Conservation (phyloP, 2,329 filamentous ascomycete species). For the Fusarium circinatum region DNA sequence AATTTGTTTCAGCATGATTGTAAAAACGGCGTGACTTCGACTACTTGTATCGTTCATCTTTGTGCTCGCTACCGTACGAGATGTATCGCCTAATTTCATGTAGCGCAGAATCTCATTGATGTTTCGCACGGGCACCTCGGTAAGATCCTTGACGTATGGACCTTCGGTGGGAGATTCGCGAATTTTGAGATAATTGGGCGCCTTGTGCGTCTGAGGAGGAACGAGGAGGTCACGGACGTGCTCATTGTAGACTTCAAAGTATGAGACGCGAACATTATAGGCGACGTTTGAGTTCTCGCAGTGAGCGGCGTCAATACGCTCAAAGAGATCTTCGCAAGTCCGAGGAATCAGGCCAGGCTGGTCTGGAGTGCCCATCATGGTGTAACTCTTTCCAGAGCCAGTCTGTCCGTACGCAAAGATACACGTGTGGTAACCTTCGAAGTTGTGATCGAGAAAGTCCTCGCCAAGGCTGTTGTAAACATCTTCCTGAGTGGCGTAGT, state of each 20-base stretch:
- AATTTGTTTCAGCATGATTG: conserved; percentile 97
- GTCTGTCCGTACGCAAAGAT: conserved; percentile 99
- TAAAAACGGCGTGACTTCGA: conserved; percentile 96
- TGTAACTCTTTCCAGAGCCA: conserved; percentile 97
- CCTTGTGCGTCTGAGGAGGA: conserved; percentile 73
- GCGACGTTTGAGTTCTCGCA: conserved; percentile 90
- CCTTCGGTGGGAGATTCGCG: conserved; percentile 94
- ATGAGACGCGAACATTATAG: conserved; percentile 96
- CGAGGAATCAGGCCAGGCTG: conserved; percentile 92
- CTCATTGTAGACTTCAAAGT: conserved; percentile 99
- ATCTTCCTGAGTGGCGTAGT: conserved; percentile 93
- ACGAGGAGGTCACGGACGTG: conserved; percentile 94
- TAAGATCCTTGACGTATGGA: conserved; percentile 96
- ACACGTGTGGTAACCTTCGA: conserved; percentile 98
- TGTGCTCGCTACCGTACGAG: conserved; percentile 88
- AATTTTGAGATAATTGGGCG: conserved; percentile 95
- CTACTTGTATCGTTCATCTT: conserved; percentile 99
- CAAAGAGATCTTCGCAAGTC: conserved; percentile 95
- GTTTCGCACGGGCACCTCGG: conserved; percentile 89
- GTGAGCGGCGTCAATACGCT: conserved; percentile 82
- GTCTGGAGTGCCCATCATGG: conserved; percentile 91
- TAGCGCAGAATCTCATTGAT: conserved; percentile 87
- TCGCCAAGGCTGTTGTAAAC: conserved; percentile 95
- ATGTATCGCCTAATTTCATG: conserved; percentile 90
- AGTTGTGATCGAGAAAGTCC: conserved; percentile 98